These are phyloP conservation scores for Starmera quercuum DNA, from an alignment of 805 yeast genomes.

Conservation along the genomic window DNA sequence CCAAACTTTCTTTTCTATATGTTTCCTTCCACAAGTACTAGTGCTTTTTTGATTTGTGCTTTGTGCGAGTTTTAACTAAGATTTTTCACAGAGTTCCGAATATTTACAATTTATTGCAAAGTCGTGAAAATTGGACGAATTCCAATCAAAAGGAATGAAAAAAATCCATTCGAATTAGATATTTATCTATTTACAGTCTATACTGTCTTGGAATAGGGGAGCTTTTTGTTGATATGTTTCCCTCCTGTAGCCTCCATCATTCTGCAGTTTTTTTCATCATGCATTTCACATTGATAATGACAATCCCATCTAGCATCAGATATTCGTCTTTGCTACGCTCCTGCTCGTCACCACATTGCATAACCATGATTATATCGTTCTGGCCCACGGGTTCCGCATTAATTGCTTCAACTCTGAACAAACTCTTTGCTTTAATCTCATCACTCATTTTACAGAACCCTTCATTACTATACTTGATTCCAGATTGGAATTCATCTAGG, in stretches of 20 bases:
- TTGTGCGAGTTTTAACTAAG: neutral
- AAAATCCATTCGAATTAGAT: no score
- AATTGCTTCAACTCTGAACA: slow-evolving; percentile 12
- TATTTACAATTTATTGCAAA: neutral
- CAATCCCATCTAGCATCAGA: slow-evolving; percentile 4
- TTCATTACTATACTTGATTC: slow-evolving; percentile 2
- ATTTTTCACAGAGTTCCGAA: neutral
- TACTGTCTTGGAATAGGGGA: no score
- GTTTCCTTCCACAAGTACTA: neutral
- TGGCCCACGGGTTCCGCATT: slow-evolving; percentile 14
- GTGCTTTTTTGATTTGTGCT: neutral
- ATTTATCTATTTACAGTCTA: no score
- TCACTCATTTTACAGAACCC: slow-evolving; percentile 9
- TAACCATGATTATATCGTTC: slow-evolving; percentile 1
- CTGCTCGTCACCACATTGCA: neutral
- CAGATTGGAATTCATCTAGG: slow-evolving; percentile 2
- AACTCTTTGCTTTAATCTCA: slow-evolving; percentile 6
- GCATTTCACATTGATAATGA: slow-evolving; percentile 7
- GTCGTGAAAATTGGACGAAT: neutral
- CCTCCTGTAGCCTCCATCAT: no score
- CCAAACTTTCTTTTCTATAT: neutral
- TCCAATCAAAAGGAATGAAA: no score
- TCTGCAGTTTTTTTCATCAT: slow-evolving; percentile 1
- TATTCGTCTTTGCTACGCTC: neutral
- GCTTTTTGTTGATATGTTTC: no score